phyloP scores from a whole-genome alignment of 75 land plant species.

The Azolla pinnata region DNA sequence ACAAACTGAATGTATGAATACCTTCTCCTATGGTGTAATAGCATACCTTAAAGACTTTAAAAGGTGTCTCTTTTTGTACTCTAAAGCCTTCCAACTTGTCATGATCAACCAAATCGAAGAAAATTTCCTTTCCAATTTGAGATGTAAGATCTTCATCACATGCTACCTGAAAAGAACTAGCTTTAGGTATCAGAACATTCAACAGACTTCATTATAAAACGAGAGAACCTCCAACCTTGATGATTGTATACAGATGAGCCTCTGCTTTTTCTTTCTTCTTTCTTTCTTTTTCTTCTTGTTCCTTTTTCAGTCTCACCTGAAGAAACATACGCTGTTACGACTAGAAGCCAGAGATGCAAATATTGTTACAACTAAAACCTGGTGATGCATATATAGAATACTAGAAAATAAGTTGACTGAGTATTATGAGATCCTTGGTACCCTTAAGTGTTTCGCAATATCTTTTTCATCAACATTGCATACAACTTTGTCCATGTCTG shows the following conservation, averaged over 20 bases:
- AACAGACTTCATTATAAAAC: not conserved
- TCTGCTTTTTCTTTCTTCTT: slow-evolving; percentile 74
- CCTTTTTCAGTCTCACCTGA: slow-evolving; percentile 70
- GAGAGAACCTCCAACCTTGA: slow-evolving; percentile 38
- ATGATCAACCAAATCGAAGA: slow-evolving; percentile 90
- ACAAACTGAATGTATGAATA: too few species aligned
- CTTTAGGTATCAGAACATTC: too few species aligned
- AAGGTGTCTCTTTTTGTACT: slow-evolving; percentile 60
- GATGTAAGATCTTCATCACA: slow-evolving; percentile 60
- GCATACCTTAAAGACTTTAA: slow-evolving; percentile 64
- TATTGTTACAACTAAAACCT: too few species aligned
- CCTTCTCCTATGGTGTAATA: too few species aligned
- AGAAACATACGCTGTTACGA: too few species aligned
- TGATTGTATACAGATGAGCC: slow-evolving; percentile 71
- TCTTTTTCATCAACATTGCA: slow-evolving; percentile 81
- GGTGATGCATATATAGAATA: too few species aligned
- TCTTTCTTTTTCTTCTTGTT: slow-evolving; percentile 70
- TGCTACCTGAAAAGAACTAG: slow-evolving; percentile 30
- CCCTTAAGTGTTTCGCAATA: slow-evolving; percentile 62
- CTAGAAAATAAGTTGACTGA: too few species aligned
- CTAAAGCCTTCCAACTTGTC: slow-evolving; percentile 76
- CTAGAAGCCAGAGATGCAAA: too few species aligned
- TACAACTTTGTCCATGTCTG: slow-evolving; percentile 75
- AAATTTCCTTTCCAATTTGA: slow-evolving; percentile 82
- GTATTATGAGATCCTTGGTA: too few species aligned